A percentile compares a stretch with the other conserved stretches of the same genome.
phyloP scores from a whole-genome alignment of 257 asterid genomes.

The Mentha longifolia region DNA sequence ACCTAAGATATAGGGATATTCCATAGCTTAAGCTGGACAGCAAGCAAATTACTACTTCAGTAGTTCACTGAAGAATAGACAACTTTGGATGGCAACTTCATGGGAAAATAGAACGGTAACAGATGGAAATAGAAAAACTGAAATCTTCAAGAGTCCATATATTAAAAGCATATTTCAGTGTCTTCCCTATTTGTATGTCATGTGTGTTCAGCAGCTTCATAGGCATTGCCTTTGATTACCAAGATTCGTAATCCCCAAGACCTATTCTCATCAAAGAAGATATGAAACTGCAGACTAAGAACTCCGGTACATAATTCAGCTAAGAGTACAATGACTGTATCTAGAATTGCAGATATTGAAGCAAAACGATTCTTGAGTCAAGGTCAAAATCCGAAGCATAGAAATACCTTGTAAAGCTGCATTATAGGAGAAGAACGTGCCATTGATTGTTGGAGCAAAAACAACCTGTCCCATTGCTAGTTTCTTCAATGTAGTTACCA shows the following conservation, averaged over 20 bases:
- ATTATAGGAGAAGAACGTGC: conserved; percentile 71
- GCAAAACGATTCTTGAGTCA: conserved; percentile 6
- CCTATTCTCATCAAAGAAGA: conserved; percentile 1
- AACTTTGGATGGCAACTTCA: not conserved
- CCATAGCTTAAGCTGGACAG: not conserved
- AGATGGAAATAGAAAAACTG: not conserved
- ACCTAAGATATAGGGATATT: not conserved
- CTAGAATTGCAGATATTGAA: not conserved
- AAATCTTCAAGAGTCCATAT: not conserved
- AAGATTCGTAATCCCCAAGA: not conserved
- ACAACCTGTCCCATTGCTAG: conserved; percentile 71
- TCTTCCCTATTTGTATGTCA: not conserved
- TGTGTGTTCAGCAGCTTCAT: not conserved
- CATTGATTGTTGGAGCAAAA: conserved; percentile 62
- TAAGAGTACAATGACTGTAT: not conserved
- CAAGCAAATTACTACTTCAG: not conserved
- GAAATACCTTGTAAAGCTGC: conserved; percentile 82
- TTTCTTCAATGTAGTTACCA: conserved; percentile 73
- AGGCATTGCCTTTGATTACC: conserved; percentile 6
- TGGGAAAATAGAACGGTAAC: not conserved
- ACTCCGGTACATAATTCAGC: conserved; percentile 2
- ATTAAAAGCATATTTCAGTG: not conserved
- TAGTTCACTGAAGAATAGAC: not conserved
- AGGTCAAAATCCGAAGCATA: conserved; percentile 22
- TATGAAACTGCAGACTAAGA: conserved; percentile 17